A percentile compares a stretch with the other conserved stretches of the same genome.
These are phyloP conservation scores for Penicillium sp. DNA, from an alignment of 2,329 filamentous ascomycete species.

Conservation along the genomic window DNA sequence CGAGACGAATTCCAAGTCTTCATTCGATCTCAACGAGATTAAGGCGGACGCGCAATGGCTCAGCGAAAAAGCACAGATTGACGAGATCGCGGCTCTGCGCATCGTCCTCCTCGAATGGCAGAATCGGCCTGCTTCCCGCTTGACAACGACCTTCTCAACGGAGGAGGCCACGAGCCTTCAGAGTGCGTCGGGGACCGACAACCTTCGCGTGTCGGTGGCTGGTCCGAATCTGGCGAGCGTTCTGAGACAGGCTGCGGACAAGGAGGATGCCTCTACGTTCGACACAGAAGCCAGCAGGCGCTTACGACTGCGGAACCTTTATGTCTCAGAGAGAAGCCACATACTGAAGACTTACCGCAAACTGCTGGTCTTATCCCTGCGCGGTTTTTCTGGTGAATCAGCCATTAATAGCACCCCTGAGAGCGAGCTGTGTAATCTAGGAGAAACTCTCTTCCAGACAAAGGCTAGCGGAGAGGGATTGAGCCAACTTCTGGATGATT, in stretches of 20 bases:
- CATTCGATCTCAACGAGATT: conserved; percentile 69
- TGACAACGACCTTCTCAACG: conserved; percentile 66
- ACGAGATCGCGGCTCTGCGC: conserved; percentile 75
- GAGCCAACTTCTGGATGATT: conserved; percentile 29
- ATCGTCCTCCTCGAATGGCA: conserved; percentile 81
- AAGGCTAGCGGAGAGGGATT: conserved; percentile 24
- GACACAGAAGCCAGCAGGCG: conserved; percentile 59
- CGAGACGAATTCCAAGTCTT: conserved; percentile 60
- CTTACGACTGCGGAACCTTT: conserved; percentile 63
- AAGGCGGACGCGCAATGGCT: conserved; percentile 85
- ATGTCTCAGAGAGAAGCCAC: conserved; percentile 65
- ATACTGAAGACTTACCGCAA: conserved; percentile 61
- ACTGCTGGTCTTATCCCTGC: conserved; percentile 33
- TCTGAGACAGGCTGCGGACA: conserved; percentile 26
- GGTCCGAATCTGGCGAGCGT: conserved; percentile 33
- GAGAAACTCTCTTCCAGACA: conserved; percentile 28
- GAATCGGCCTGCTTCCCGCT: conserved; percentile 64
- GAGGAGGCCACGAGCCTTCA: conserved; percentile 73
- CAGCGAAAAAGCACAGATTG: conserved; percentile 69
- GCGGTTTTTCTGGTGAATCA: conserved; percentile 19
- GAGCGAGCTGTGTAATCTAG: conserved; percentile 25
- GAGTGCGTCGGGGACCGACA: conserved; percentile 64
- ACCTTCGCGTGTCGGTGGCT: conserved; percentile 54
- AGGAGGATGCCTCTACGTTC: conserved; percentile 46
- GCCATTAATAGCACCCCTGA: conserved; percentile 4